phyloP scores from a whole-genome alignment of 1,284 basidiomycete genomes.

The Ceratobasidium sp. region DNA sequence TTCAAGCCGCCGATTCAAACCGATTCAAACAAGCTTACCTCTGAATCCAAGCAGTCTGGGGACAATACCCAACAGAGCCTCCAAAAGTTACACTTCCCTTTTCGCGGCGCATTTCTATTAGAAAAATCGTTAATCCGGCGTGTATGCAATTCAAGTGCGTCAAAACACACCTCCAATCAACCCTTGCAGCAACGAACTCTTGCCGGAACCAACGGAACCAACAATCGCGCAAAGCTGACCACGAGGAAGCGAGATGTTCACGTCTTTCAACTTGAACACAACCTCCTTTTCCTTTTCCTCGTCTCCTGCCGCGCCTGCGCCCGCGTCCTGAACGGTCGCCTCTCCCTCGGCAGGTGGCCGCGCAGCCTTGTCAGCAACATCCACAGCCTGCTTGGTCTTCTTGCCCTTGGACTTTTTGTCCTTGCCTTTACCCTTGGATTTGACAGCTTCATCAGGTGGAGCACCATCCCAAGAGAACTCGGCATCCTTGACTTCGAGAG shows the following conservation, averaged over 20 bases:
- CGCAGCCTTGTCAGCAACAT: conserved; percentile 40
- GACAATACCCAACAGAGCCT: conserved; percentile 61
- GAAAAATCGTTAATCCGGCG: background rate
- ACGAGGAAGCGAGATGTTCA: conserved; percentile 70
- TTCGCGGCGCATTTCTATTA: conserved; percentile 71
- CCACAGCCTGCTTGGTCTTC: conserved; percentile 42
- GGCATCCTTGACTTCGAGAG: conserved; percentile 70
- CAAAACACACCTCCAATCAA: conserved; percentile 61
- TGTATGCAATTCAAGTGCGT: too few relatives aligned
- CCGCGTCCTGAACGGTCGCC: conserved; percentile 2
- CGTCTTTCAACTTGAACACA: conserved; percentile 64
- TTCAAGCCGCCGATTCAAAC: background rate
- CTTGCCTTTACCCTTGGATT: conserved; percentile 49
- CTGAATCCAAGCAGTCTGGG: conserved; percentile 69
- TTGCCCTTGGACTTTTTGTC: conserved; percentile 49
- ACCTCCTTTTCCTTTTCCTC: conserved; percentile 48
- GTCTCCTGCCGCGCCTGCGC: conserved; percentile 45
- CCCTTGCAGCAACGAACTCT: conserved; percentile 77
- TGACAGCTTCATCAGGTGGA: conserved; percentile 61
- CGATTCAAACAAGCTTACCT: conserved; percentile 38
- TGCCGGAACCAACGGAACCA: conserved; percentile 62
- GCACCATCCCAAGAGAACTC: conserved; percentile 84
- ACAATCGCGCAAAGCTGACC: conserved; percentile 83
- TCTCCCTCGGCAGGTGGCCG: conserved; percentile 13
- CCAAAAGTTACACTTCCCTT: conserved; percentile 70